Evolutionary conservation across 176 grass and related monocot species (phyloP), one percentile per base, ranked within the genome.

Genomic region (Leersia perrieri): DNA sequence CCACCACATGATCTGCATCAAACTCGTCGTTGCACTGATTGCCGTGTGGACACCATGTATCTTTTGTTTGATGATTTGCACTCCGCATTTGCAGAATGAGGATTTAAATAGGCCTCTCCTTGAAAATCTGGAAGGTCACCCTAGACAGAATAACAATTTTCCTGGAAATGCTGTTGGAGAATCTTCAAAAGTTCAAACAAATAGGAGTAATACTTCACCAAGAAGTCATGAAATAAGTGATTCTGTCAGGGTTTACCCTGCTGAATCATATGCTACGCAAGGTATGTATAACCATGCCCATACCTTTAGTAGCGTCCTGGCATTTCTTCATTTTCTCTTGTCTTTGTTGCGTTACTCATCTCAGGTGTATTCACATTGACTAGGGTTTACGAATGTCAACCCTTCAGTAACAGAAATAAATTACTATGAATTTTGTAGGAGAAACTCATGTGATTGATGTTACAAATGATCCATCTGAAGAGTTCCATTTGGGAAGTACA

Each of bases 81-180:
- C 64, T 66, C 38, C 80, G 83, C 49, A 14, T 79, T 84, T 92
- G 63, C 82, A 97, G 94, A 60, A 70, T 33, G 82, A 92, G 85
- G 85, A 94, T 78, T 74, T 97, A 76, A 88, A 83, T 42, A 97
- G 85, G 63, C 94, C 89, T 83, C 87, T 97, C 35, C 78, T 97
- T 71, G 88, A 88, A 67, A 88, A 78, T 87, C 40, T 53, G 41
- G 86, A 83, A 61, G 68, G 32, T 68, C 41, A 47, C 11, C 71
- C 79, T 66, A 68, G 70, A 33, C 76, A 85, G 63, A 82, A 47
- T 53, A 86, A 83, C 79, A 83, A 60, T 63, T 72, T 90, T 70
- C 53, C 60, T 79, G 88, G 63, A 83, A 90, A 28, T 84, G 58
- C 70, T 79, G 71, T 57, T 73, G 89, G 87, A 51, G 82, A 90